Conservation (phyloP, 2,329 filamentous ascomycete species). For the Fusarium bulbicola region DNA sequence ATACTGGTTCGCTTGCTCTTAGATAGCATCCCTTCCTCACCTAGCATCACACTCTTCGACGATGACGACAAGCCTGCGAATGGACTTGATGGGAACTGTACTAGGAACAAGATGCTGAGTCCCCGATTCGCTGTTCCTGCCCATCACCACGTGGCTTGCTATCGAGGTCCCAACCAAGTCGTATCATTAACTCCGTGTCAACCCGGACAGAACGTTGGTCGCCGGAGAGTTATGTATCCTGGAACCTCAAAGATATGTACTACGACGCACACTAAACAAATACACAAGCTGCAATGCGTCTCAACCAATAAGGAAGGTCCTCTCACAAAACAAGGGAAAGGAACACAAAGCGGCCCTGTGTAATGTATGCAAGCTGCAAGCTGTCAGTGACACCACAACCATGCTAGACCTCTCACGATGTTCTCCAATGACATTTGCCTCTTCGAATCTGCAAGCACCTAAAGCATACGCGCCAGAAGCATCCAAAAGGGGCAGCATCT, state of each 20-base stretch:
- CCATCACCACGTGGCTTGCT: not conserved
- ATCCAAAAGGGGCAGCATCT: conserved; percentile 14
- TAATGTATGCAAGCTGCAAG: not conserved
- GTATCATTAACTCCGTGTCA: not conserved
- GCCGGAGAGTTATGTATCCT: not conserved
- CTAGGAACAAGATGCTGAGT: not conserved
- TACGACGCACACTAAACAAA: not conserved
- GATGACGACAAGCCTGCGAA: not conserved
- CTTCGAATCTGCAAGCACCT: not conserved
- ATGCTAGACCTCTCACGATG: not conserved
- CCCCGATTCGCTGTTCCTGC: not conserved
- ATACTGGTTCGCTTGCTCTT: not conserved
- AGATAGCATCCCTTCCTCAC: not conserved
- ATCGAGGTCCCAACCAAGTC: not conserved
- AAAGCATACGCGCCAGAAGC: not conserved
- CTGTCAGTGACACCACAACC: conserved; percentile 11
- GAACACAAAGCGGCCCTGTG: not conserved
- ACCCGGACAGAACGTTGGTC: not conserved
- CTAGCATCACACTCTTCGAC: not conserved
- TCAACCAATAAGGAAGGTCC: not conserved
- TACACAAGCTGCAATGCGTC: not conserved
- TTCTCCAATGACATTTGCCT: not conserved
- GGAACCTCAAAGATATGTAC: not conserved
- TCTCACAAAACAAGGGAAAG: not conserved
- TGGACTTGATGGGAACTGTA: too few species aligned